Percentiles rank a stretch among this genome's conserved stretches.
These are phyloP conservation scores for Vicia villosa DNA, from an alignment of 306 rosid genomes.

Conservation along the genomic window DNA sequence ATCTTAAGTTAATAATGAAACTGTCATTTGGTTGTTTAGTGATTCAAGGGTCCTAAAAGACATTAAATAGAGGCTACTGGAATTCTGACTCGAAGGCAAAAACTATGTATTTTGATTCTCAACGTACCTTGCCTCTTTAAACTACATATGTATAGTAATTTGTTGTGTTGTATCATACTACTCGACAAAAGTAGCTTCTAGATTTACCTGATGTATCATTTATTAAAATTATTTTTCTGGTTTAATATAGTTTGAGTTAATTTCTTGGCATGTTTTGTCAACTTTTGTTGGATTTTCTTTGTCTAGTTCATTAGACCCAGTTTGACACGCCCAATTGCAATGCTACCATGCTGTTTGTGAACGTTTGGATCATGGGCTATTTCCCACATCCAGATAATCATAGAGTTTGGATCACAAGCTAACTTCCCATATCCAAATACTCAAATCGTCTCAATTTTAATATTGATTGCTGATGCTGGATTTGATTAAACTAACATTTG, in stretches of 20 bases:
- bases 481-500: too few relatives aligned
- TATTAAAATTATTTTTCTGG: slow-evolving; percentile 26
- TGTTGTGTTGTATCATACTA: slow-evolving; percentile 1
- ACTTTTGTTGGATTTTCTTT: not conserved
- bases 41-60: slow-evolving; percentile 40
- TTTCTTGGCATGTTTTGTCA: slow-evolving; percentile 18
- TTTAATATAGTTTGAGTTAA: slow-evolving; percentile 35
- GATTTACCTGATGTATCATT: slow-evolving; percentile 34
- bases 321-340: not conserved
- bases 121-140: slow-evolving; percentile 35
- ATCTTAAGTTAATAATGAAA: slow-evolving; percentile 48
- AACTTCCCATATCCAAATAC: too few relatives aligned
- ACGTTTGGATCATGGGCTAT: too few relatives aligned
- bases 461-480: too few relatives aligned
- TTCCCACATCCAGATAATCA: too few relatives aligned
- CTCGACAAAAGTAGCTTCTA: slow-evolving; percentile 22
- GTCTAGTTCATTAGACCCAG: not conserved
- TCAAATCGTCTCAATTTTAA: too few relatives aligned
- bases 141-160: slow-evolving; percentile 43
- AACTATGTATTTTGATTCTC: slow-evolving; percentile 37
- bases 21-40: slow-evolving; percentile 31
- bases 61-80: slow-evolving; percentile 41
- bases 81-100: slow-evolving; percentile 38
- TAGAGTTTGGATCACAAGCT: too few relatives aligned
- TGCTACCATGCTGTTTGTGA: too few relatives aligned